Base-by-base conservation (phyloP, 306 rosid genomes). In the Trifolium pratense region DNA sequence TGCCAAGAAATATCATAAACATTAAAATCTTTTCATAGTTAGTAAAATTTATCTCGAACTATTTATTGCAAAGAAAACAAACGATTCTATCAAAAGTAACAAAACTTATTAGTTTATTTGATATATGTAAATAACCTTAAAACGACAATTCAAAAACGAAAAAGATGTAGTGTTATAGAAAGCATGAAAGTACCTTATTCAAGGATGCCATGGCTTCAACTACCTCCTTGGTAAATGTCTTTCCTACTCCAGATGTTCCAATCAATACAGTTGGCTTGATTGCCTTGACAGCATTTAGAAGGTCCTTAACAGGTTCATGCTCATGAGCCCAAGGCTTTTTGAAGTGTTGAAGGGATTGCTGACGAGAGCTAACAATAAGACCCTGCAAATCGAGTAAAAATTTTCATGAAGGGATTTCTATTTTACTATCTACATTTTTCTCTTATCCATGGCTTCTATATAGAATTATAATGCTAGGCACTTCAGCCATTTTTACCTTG, bases 321-420 rank as follows among this genome's bases (percentile, higher is more conserved):
- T 88, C 97, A 79, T 94, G 98, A 31, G 98, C 98, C 97, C 98
- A 94, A 42, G 97, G 96, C 89, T 86, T 86, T 87, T 94, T 94
- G 67, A 94, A 94, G 25, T 87, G 97, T 86, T 94, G 98, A 79
- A 94, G 95, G 20, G 95, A 89, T 64, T 78, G 90, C 25, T 80
- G 0, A 66, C 98, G 95, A 71, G 97, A 89, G 15, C 81, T 84
- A 70, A 94, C 95, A 68, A 94, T 91, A 78, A 94, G 81, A 39
- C 98, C 98, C 97, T 94, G 88, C 31, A 71, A 84, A 84, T 34
- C 49, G 39, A 67, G 13, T 51, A 64, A 13, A 13, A 4, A 32
- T 37, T 65, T 76, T 87, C 76, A 70, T 4, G 32, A 29, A 29
- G 32, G 32, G 32, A 29, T 36, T 36, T 36, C 5, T 11, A 40